These are phyloP conservation scores for Tolypocladium paradoxum DNA, from an alignment of 2,329 filamentous ascomycete species.

Conservation along the genomic window DNA sequence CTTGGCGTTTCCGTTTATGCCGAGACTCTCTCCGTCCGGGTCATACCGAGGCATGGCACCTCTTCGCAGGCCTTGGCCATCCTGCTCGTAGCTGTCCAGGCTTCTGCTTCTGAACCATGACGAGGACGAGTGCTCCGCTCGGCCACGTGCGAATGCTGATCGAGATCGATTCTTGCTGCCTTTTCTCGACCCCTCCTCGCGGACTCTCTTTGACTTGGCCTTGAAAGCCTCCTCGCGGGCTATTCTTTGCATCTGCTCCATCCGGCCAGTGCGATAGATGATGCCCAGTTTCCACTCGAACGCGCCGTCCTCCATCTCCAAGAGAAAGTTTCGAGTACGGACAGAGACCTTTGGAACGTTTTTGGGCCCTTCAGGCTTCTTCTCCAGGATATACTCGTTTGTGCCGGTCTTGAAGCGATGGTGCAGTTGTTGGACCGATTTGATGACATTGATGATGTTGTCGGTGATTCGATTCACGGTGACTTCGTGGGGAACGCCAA, in stretches of 20 bases:
- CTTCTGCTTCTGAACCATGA: slow-evolving; percentile 44
- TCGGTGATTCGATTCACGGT: slow-evolving; percentile 87
- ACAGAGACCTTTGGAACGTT: slow-evolving; percentile 77
- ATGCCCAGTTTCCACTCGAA: slow-evolving; percentile 96
- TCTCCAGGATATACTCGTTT: slow-evolving; percentile 79
- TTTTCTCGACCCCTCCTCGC: slow-evolving; percentile 54
- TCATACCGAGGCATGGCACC: slow-evolving; percentile 58
- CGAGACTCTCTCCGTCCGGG: slow-evolving; percentile 55
- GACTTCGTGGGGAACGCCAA: slow-evolving; percentile 85
- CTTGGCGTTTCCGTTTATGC: slow-evolving; percentile 60
- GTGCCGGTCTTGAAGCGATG: slow-evolving; percentile 83
- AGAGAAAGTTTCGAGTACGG: slow-evolving; percentile 69
- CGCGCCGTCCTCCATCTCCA: slow-evolving; percentile 89
- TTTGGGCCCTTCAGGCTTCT: slow-evolving; percentile 77
- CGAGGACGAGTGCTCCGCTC: slow-evolving; percentile 16
- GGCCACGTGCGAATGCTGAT: slow-evolving; percentile 34
- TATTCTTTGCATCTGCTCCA: slow-evolving; percentile 82
- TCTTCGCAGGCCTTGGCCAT: slow-evolving; percentile 17
- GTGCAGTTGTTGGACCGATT: slow-evolving; percentile 82
- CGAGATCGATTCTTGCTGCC: slow-evolving; percentile 44
- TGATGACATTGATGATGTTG: slow-evolving; percentile 79
- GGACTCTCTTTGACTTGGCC: slow-evolving; percentile 76
- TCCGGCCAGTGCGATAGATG: slow-evolving; percentile 80
- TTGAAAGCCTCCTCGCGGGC: slow-evolving; percentile 85
- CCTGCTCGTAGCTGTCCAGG: slow-evolving; percentile 31